These are phyloP conservation scores for Pisolithus tinctorius DNA, from an alignment of 768 basidiomycete genomes.

Conservation along the genomic window DNA sequence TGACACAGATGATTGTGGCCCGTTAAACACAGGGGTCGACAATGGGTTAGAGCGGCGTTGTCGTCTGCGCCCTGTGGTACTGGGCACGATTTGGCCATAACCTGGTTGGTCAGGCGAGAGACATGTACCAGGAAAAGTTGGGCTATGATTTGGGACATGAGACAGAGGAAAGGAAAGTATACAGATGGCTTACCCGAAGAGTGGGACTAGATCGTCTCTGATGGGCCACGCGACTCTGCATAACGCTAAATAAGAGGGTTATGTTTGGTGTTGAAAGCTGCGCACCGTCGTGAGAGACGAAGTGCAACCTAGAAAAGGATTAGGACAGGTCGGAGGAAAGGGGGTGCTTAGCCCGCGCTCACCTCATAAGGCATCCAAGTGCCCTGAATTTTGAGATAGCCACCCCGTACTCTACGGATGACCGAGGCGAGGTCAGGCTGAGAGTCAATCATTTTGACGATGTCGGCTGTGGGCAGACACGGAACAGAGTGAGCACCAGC, in stretches of 20 bases:
- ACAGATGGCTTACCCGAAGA: conserved; percentile 64
- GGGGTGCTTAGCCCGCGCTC: conserved; percentile 14
- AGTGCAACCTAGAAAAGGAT: conserved; percentile 56
- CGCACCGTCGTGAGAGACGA: conserved; percentile 70
- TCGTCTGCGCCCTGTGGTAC: conserved; percentile 53
- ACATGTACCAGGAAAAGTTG: conserved; percentile 78
- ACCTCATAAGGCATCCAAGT: conserved; percentile 94
- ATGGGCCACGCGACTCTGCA: conserved; percentile 83
- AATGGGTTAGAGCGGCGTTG: conserved; percentile 46
- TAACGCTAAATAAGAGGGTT: conserved; percentile 8
- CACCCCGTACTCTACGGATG: conserved; percentile 78
- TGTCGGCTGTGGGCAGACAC: conserved; percentile 54
- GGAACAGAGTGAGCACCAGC: conserved; percentile 13
- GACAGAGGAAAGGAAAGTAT: background rate
- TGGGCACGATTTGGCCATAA: conserved; percentile 75
- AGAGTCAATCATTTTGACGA: conserved; percentile 88
- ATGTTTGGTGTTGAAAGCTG: conserved; percentile 12
- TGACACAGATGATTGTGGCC: conserved; percentile 26
- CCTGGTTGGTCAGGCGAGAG: conserved; percentile 81
- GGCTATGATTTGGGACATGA: conserved; percentile 37
- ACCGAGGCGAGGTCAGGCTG: conserved; percentile 81
- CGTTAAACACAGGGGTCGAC: conserved; percentile 24
- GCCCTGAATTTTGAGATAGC: conserved; percentile 88
- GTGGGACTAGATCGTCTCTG: conserved; percentile 76
- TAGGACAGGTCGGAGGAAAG: conserved; percentile 9